Conservation (phyloP, 306 rosid genomes). For the Fragaria nilgerrensis region DNA sequence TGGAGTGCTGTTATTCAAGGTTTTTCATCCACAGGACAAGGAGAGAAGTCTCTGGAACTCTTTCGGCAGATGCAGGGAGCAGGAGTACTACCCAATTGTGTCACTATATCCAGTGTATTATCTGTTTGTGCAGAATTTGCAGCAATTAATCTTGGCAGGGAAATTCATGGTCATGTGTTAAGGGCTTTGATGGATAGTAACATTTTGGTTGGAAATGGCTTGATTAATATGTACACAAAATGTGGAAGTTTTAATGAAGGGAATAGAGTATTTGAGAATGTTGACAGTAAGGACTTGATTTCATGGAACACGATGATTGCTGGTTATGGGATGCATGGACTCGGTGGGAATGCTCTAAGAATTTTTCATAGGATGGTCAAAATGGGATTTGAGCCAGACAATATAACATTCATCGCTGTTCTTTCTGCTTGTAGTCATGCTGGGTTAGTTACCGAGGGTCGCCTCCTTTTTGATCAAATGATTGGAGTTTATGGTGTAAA, state of each 20-base stretch:
- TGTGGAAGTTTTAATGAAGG: conserved; percentile 70
- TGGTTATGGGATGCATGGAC: conserved; percentile 83
- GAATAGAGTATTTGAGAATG: conserved; percentile 48
- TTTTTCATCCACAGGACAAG: conserved; percentile 51
- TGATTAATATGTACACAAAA: conserved; percentile 77
- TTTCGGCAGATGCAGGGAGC: conserved; percentile 75
- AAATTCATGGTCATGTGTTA: conserved; percentile 60
- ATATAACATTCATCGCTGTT: conserved; percentile 59
- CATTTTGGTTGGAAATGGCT: conserved; percentile 73
- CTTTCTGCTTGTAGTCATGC: conserved; percentile 87
- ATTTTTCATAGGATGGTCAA: conserved; percentile 55
- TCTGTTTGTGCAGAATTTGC: conserved; percentile 75
- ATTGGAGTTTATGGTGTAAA: conserved; percentile 41
- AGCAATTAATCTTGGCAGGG: conserved; percentile 62
- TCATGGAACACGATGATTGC: conserved; percentile 84
- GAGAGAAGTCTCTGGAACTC: conserved; percentile 58
- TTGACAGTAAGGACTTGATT: conserved; percentile 52
- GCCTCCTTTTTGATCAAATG: conserved; percentile 54
- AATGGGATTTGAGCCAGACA: conserved; percentile 59
- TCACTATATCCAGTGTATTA: conserved; percentile 61
- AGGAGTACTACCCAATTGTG: conserved; percentile 51
- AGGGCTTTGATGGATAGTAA: conserved; percentile 54
- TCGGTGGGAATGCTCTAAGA: conserved; percentile 60
- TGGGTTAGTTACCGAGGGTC: conserved; percentile 62
- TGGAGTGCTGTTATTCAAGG: conserved; percentile 78